Evolutionary conservation across 2,329 filamentous ascomycete species (phyloP).

Genomic region (Onygenales sp.): DNA sequence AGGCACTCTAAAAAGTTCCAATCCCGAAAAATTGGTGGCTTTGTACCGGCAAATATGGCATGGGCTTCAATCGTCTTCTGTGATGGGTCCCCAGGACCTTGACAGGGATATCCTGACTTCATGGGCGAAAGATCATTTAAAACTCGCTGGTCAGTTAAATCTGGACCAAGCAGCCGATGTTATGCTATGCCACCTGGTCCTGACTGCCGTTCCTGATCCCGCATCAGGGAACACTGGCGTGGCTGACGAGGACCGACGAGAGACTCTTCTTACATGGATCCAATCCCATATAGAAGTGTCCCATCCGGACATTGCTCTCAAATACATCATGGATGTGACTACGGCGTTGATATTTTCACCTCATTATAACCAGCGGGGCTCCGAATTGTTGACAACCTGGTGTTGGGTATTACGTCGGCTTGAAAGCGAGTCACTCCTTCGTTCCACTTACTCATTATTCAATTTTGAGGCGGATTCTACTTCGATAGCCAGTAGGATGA

Average conservation of each 20-base stretch:
- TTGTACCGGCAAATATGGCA: constrained; percentile 27
- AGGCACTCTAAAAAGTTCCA: constrained; percentile 5
- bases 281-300: constrained; percentile 13
- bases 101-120: constrained; percentile 18
- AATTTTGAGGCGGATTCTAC: background rate
- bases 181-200: constrained; percentile 19
- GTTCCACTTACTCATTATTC: background rate
- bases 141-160: constrained; percentile 7
- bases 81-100: constrained; percentile 25
- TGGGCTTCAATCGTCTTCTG: constrained; percentile 25
- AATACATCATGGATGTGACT: constrained; percentile 23
- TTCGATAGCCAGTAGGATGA: background rate
- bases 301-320: constrained; percentile 16
- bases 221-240: background rate
- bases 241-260: background rate
- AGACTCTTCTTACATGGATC: constrained; percentile 7
- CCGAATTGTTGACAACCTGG: constrained; percentile 22
- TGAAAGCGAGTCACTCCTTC: background rate
- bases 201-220: constrained; percentile 3
- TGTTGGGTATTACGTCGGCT: constrained; percentile 12
- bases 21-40: background rate
- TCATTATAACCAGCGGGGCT: constrained; percentile 9
- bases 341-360: constrained; percentile 20
- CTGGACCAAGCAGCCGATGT: constrained; percentile 11
- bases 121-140: constrained; percentile 24